Conservation (phyloP, 2,329 filamentous ascomycete genomes). For the Aspergillus pseudotamarii region DNA sequence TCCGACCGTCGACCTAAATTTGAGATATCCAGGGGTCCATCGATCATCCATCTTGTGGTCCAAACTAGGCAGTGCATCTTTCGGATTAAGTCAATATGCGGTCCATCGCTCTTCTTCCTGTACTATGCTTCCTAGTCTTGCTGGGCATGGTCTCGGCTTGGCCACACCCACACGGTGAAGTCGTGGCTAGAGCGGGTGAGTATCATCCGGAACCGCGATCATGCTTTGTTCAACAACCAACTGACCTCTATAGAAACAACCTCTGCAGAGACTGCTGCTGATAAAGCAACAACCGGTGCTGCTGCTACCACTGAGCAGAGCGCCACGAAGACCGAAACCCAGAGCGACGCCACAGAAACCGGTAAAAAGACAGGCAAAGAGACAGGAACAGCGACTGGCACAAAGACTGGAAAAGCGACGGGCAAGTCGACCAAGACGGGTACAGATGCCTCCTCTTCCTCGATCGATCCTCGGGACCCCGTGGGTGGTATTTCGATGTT, state of each 20-base stretch:
- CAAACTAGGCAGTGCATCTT: neutral
- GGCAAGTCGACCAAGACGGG: constrained; percentile 24
- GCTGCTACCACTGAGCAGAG: constrained; percentile 16
- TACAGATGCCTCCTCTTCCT: constrained; percentile 34
- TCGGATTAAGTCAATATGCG: constrained; percentile 33
- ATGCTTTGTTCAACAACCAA: constrained; percentile 8
- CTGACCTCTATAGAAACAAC: constrained; percentile 12
- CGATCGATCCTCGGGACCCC: constrained; percentile 56
- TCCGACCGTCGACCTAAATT: neutral
- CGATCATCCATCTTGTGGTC: constrained; percentile 6
- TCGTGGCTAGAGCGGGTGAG: constrained; percentile 32
- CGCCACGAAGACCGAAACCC: constrained; percentile 18
- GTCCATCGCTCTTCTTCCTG: constrained; percentile 29
- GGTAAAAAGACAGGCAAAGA: constrained; percentile 21
- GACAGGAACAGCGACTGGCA: constrained; percentile 14
- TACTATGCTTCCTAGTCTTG: constrained; percentile 38
- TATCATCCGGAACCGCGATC: neutral
- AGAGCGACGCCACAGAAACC: constrained; percentile 20
- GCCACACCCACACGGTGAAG: constrained; percentile 27
- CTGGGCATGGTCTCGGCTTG: constrained; percentile 36
- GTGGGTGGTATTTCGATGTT: constrained; percentile 65
- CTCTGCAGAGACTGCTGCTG: constrained; percentile 23
- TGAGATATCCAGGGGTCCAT: constrained; percentile 9
- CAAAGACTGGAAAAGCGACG: constrained; percentile 3
- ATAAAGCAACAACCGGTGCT: constrained; percentile 22